Evolutionary conservation across 768 basidiomycete species (phyloP), one percentile per base, ranked within the genome.

Genomic region (Hericium rajendrae): DNA sequence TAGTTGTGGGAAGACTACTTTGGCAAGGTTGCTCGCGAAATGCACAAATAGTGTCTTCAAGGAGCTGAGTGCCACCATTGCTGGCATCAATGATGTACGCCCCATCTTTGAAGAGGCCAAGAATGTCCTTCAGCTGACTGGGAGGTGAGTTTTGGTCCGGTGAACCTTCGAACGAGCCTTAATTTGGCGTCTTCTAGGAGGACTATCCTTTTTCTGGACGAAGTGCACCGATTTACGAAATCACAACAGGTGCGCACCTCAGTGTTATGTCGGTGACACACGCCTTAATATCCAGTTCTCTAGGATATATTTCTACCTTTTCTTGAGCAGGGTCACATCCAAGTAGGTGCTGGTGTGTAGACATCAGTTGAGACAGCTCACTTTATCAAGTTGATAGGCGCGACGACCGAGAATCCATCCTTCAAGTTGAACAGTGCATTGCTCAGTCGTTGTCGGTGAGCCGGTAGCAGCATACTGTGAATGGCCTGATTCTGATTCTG

Each of bases 391-490:
- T 72, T 91, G 28, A 80, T 91, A 63, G 89, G 89, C 26, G 89
- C 91, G 0, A 94, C 91, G 3, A 93, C 91, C 0, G 91, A 94
- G 69, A 94, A 94, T 60, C 91, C 91, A 1, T 90, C 88, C 0
- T 94, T 94, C 73, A 88, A 86, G 62, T 68, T 91, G 37, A 88
- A 83, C 16, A 76, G 82, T 37, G 84, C 88, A 11, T 73, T 91
- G 28, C 71, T 91, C 32, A 85, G 85, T 65, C 82, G 88, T 48
- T 91, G 88, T 70, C 79, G 88, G 88, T 86, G 61, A 65, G 79
- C 71, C 6, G 1, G 26, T 38, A 18, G 26, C 20, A 32, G 38
- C 18, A 22, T 48, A 10, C 48, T 43, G 38, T 43, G 5, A 15
- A 18, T 18, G 26, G 53, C 41, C 24, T n/a, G 51, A 4, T 4